A percentile compares a stretch with the other conserved stretches of the same genome.
Conservation (phyloP, 1,139 yeast genomes). For the Cylindricascospora bacillispora region DNA sequence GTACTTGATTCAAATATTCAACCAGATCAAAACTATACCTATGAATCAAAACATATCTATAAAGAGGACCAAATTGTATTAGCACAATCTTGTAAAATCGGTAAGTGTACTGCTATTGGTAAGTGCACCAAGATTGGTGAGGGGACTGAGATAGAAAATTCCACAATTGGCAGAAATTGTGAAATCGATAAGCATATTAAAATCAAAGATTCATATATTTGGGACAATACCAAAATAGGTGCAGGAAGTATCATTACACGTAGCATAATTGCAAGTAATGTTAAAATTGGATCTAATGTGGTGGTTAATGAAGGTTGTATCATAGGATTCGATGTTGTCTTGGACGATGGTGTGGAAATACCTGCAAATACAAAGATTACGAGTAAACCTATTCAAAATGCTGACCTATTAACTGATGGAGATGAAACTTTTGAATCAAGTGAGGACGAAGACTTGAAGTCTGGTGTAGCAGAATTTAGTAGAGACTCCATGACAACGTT, state of each 20-base stretch:
- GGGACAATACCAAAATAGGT: conserved; percentile 70
- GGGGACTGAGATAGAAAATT: conserved; percentile 39
- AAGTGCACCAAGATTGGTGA: conserved; percentile 53
- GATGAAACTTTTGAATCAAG: conserved; percentile 14
- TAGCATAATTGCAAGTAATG: conserved; percentile 58
- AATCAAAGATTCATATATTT: conserved; percentile 64
- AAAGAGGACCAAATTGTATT: conserved; percentile 72
- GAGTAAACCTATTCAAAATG: conserved; percentile 28
- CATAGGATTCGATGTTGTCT: conserved; percentile 59
- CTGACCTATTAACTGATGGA: conserved; percentile 18
- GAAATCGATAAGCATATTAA: conserved; percentile 65
- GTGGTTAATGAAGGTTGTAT: conserved; percentile 56
- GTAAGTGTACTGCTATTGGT: conserved; percentile 70
- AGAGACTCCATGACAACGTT: conserved; percentile 27
- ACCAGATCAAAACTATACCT: conserved; percentile 57
- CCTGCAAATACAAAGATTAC: conserved; percentile 42
- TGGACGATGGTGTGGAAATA: conserved; percentile 40
- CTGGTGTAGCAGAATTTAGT: conserved; percentile 3
- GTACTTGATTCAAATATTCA: conserved; percentile 76
- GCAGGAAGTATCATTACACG: conserved; percentile 47
- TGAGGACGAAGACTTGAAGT: conserved; percentile 8
- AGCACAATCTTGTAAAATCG: conserved; percentile 83
- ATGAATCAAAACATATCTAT: conserved; percentile 76
- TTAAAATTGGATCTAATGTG: conserved; percentile 40
- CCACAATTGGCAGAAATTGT: conserved; percentile 80